Evolutionary conservation across 1,284 basidiomycete species (phyloP).

Genomic region (Naganishia albida): DNA sequence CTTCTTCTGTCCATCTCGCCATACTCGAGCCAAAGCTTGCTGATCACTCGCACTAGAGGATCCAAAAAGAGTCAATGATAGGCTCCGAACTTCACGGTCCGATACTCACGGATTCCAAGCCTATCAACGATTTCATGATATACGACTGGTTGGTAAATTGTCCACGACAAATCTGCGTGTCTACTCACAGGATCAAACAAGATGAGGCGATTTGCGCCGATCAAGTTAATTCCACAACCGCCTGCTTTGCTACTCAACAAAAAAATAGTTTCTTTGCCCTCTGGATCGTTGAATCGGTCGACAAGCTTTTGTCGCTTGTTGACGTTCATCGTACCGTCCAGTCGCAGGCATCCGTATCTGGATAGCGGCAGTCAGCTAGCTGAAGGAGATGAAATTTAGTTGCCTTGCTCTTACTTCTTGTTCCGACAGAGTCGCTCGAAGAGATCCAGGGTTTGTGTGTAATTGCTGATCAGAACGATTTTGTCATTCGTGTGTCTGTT

Average conservation of each 20-base stretch:
- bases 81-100: not conserved
- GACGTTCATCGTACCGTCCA: constrained; percentile 93
- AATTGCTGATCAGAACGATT: constrained; percentile 98
- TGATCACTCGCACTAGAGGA: constrained; percentile 84
- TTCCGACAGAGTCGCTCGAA: constrained; percentile 82
- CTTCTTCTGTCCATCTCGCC: constrained; percentile 99
- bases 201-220: constrained; percentile 93
- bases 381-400: not conserved
- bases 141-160: not conserved
- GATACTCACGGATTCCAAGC: constrained; percentile 33
- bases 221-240: constrained; percentile 97
- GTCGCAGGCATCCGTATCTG: constrained; percentile 87
- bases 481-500: constrained; percentile 83
- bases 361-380: not conserved
- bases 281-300: constrained; percentile 94
- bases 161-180: not conserved
- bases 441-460: constrained; percentile 93
- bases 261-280: constrained; percentile 93
- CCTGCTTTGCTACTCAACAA: constrained; percentile 95
- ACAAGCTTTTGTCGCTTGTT: constrained; percentile 96
- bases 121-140: constrained; percentile 7
- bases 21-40: constrained; percentile 96
- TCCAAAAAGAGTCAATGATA: constrained; percentile 5
- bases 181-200: constrained; percentile 87
- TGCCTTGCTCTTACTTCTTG: constrained; percentile 66